Conservation (phyloP, 768 basidiomycete genomes). For the Saitozyma sp. region DNA sequence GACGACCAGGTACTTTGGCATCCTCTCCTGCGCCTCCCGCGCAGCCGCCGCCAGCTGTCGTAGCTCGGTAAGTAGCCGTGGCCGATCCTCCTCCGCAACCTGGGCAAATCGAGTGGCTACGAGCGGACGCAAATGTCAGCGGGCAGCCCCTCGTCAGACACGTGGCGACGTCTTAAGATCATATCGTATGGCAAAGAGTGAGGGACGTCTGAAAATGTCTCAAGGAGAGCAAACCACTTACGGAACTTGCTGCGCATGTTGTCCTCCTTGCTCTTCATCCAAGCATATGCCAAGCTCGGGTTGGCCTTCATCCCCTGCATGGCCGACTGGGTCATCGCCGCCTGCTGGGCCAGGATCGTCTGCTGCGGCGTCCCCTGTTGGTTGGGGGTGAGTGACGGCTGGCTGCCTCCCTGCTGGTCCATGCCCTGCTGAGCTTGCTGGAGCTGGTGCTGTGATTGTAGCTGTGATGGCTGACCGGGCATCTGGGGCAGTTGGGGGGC, state of each 20-base stretch:
- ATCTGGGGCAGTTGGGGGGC: too few species aligned
- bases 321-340: slow-evolving; percentile 1
- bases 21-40: slow-evolving; percentile 21
- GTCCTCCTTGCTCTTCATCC: slow-evolving; percentile 22
- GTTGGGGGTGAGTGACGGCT: background rate
- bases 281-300: slow-evolving; percentile 6
- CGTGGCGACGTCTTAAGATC: too few species aligned
- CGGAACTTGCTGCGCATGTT: slow-evolving; percentile 15
- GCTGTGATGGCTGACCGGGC: background rate
- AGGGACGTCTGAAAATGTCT: background rate
- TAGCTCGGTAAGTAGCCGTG: slow-evolving; percentile 16
- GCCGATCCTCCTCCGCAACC: slow-evolving; percentile 10
- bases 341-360: background rate
- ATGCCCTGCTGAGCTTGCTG: background rate
- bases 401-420: background rate
- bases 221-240: slow-evolving; percentile 6
- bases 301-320: slow-evolving; percentile 10
- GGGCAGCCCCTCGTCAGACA: too few species aligned
- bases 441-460: background rate
- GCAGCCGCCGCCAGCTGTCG: slow-evolving; percentile 13
- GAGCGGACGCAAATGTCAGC: too few species aligned
- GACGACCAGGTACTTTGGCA: slow-evolving; percentile 28
- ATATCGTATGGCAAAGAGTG: background rate
- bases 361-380: background rate
- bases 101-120: background rate